Conservation (phyloP, 1,284 basidiomycete genomes). For the Flammula alnicola region DNA sequence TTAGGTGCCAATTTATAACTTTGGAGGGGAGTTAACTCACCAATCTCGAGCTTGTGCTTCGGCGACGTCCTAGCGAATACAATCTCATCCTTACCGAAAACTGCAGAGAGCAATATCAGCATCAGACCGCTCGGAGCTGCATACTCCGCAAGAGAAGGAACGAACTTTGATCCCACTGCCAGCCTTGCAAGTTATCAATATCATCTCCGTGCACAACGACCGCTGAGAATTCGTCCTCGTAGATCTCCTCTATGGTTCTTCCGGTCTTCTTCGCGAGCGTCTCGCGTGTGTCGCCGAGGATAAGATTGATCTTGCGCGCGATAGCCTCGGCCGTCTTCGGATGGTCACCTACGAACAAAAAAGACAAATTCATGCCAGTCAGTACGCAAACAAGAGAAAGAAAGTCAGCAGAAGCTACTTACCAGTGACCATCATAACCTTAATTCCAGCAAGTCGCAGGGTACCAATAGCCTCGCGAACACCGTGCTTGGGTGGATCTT, state of each 20-base stretch:
- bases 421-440: conserved; percentile 77
- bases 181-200: conserved; percentile 63
- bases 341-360: conserved; percentile 57
- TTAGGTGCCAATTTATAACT: not conserved
- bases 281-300: conserved; percentile 66
- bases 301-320: conserved; percentile 69
- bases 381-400: too few relatives aligned
- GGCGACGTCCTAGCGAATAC: conserved; percentile 76
- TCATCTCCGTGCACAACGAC: conserved; percentile 71
- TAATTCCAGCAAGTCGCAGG: conserved; percentile 68
- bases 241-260: conserved; percentile 59
- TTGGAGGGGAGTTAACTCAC: conserved; percentile 36
- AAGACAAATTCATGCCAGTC: too few relatives aligned
- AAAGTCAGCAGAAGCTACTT: too few relatives aligned
- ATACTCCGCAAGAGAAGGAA: conserved; percentile 5
- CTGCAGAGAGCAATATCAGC: conserved; percentile 33
- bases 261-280: conserved; percentile 60
- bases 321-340: conserved; percentile 74
- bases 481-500: conserved; percentile 73
- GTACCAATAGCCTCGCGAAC: conserved; percentile 73
- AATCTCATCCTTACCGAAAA: conserved; percentile 69
- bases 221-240: conserved; percentile 68
- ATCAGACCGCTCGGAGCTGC: not conserved
- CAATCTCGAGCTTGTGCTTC: conserved; percentile 74
- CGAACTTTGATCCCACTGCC: conserved; percentile 73